Conservation (phyloP, 805 yeast genomes). For the Clavispora vitiphila region DNA sequence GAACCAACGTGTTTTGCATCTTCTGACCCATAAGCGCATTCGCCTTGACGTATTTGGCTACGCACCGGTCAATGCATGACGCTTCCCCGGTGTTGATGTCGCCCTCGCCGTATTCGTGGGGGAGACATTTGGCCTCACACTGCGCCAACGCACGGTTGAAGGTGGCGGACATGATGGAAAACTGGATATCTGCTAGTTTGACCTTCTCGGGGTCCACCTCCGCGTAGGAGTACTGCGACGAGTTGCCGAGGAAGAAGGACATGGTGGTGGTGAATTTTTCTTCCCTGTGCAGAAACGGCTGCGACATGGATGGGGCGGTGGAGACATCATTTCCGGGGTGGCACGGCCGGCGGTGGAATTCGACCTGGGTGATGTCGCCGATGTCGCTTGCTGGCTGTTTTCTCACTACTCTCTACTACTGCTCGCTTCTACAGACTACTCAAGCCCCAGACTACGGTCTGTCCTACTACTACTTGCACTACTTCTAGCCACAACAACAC, state of each 20-base stretch:
- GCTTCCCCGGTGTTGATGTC: conserved; percentile 83
- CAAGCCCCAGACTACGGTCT: too few relatives aligned
- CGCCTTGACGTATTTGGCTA: conserved; percentile 72
- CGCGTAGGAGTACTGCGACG: conserved; percentile 37
- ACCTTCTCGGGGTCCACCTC: conserved; percentile 58
- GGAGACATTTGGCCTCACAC: conserved; percentile 76
- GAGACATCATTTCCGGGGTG: too few relatives aligned
- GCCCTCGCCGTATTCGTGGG: conserved; percentile 78
- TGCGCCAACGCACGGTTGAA: conserved; percentile 46
- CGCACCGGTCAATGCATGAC: conserved; percentile 82
- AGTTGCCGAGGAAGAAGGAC: conserved; percentile 59
- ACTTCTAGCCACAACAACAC: too few relatives aligned
- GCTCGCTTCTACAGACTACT: too few relatives aligned
- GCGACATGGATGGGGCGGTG: not conserved
- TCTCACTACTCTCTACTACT: too few relatives aligned
- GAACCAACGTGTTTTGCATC: conserved; percentile 25
- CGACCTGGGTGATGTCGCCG: too few relatives aligned
- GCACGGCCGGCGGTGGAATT: too few relatives aligned
- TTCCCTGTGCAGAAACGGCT: not conserved
- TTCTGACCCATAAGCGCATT: conserved; percentile 58
- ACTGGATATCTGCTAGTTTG: conserved; percentile 63
- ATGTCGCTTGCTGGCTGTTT: too few relatives aligned
- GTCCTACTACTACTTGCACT: too few relatives aligned
- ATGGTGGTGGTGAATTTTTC: conserved; percentile 24
- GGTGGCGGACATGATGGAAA: conserved; percentile 48